Base-by-base conservation (phyloP, 768 basidiomycete species). In the Termitomyces sp. region DNA sequence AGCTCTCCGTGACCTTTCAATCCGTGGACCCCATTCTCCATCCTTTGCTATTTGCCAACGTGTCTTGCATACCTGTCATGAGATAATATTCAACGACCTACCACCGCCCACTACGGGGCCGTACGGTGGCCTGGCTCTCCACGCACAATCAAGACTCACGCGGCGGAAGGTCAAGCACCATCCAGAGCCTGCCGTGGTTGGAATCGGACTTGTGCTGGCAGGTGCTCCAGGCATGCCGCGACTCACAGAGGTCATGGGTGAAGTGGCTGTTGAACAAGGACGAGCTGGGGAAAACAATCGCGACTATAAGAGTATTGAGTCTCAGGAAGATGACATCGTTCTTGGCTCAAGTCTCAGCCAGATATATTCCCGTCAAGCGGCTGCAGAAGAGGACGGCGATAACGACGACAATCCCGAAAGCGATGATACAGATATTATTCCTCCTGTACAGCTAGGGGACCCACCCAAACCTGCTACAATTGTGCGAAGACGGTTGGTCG, bases 11-110 rank as follows among this genome's bases (percentile, higher is more conserved):
- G 97, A 99, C 72, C 78, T 98, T 8, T 81, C 87, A 0, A 66
- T 72, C 60, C 49, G 73, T 47, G 79, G 76, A 15, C 81, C 85
- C 54, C 81, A 85, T 50, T 87, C 93, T 3, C 82, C 76, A 45
- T 92, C 94, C 0, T 98, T 98, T 73, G 76, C 84, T 50, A 89
- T 96, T 58, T 98, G 97, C 71, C 93, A 95, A 72, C 85, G 96
- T 60, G 85, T 95, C 41, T 76, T 98, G 59, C 91, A 91, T 70
- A 83, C 83, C 70, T 95, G 95, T 68, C 95, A 98, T 73, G 90
- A 95, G 75, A 95, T 98, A 71, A 96, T 99, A 67, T 99, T 97
- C 70, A 86, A 86, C 49, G 93, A 98, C 72, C 78, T 89, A 36
- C 85, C 94, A 12, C 76, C 84, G 24, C 82, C 87, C 8, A 74